A percentile compares a stretch with the other conserved stretches of the same genome.
These are phyloP conservation scores for Gaeumannomyces sp. DNA, from an alignment of 2,329 filamentous ascomycete genomes.

Conservation along the genomic window DNA sequence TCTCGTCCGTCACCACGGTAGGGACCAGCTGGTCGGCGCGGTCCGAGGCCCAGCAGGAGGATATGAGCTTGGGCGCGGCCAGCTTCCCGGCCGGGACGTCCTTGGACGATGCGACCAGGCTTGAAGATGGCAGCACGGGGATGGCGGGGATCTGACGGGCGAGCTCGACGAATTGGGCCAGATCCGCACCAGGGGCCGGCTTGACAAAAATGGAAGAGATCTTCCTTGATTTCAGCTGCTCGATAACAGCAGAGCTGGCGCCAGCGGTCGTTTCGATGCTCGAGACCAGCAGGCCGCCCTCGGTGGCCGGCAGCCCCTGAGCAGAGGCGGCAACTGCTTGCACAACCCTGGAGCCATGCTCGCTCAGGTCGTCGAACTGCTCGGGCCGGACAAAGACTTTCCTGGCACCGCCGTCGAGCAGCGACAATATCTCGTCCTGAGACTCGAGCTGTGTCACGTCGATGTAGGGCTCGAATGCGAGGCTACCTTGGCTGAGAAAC, in stretches of 20 bases:
- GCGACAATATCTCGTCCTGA: slow-evolving; percentile 65
- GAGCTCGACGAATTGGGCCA: slow-evolving; percentile 40
- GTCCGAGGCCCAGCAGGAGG: slow-evolving; percentile 73
- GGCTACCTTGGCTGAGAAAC: slow-evolving; percentile 43
- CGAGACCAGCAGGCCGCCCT: slow-evolving; percentile 47
- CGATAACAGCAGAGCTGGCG: slow-evolving; percentile 28
- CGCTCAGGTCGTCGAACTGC: slow-evolving; percentile 54
- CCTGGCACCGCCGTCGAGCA: slow-evolving; percentile 79
- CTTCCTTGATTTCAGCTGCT: slow-evolving; percentile 33
- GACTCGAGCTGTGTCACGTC: slow-evolving; percentile 67
- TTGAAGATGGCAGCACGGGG: slow-evolving; percentile 66
- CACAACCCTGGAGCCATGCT: slow-evolving; percentile 51
- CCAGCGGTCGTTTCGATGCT: slow-evolving; percentile 36
- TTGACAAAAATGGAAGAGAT: slow-evolving; percentile 44
- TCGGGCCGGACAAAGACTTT: slow-evolving; percentile 75
- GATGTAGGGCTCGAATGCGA: slow-evolving; percentile 60
- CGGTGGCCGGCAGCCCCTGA: slow-evolving; percentile 31
- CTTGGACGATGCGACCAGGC: slow-evolving; percentile 59
- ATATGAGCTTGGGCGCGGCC: slow-evolving; percentile 64
- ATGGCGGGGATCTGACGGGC: slow-evolving; percentile 51
- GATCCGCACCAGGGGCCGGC: slow-evolving; percentile 37
- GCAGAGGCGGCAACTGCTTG: slow-evolving; percentile 39
- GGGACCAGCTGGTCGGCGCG: slow-evolving; percentile 77
- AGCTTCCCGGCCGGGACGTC: slow-evolving; percentile 50
- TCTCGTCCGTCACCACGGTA: slow-evolving; percentile 86